Evolutionary conservation across 2,329 filamentous ascomycete species (phyloP), one percentile per base, ranked within the genome.

Genomic region (Fulvia fulva): DNA sequence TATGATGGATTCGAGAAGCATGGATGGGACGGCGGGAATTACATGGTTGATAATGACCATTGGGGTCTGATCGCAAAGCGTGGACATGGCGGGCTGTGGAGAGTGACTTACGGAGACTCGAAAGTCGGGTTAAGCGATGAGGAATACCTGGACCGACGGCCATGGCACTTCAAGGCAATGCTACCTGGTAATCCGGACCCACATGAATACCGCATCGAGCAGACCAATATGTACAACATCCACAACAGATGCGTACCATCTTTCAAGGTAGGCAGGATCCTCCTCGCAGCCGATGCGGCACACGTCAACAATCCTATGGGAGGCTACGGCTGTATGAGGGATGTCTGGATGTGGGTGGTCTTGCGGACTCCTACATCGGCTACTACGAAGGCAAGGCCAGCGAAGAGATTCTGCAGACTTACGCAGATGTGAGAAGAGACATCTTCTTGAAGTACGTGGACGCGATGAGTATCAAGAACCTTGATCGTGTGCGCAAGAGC

Each of bases 21-120:
- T 41, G 71, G 68, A 14, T 77, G 75, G 67, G 68, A 68, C 47
- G 73, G 75, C 25, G 74, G 71, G 5, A 77, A 77, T 34, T 77
- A 77, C 63, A 66, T 76, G 59, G 66, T 75, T 5, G 74, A 76
- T 51, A 64, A 66, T 0, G 52, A 67, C n/a, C 55, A 75, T 57
- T 77, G 74, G 59, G 65, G 67, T 22, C 53, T 66, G 7, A 61
- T 66, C 26, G 63, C 66, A 5, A 56, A 56, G 9, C 57, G 63
- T 16, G 67, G 67, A 11, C 61, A 70, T 14, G 63, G 67, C 0
- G 73, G 72, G 0, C 58, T 78, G 3, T 78, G 76, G 76, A 67
- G 76, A 23, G 73, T 77, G 1, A 73, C 71, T 5, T 77, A 76
- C 51, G 75, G 76, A 5, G 72, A 75, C 14, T 64, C 72, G 1